phyloP scores from a whole-genome alignment of 331 rosid species.

The Arachis monticola region DNA sequence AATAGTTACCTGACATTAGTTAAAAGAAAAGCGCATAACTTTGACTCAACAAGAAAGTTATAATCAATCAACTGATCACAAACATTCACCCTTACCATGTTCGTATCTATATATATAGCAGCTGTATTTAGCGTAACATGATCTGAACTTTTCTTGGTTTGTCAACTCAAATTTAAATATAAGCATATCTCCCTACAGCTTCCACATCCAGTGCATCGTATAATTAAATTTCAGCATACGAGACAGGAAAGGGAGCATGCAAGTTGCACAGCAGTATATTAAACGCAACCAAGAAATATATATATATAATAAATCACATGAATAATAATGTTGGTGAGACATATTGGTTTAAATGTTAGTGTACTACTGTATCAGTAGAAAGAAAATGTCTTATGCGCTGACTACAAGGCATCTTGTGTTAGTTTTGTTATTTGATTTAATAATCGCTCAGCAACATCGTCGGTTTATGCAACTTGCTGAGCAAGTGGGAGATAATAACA shows the following conservation, averaged over 20 bases:
- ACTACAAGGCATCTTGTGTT: too few relatives aligned
- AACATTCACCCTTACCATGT: too few relatives aligned
- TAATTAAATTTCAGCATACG: background rate
- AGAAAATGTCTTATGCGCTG: too few relatives aligned
- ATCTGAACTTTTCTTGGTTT: constrained; percentile 24
- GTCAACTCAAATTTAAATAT: constrained; percentile 17
- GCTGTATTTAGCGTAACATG: constrained; percentile 42
- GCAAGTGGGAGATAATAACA: constrained; percentile 52
- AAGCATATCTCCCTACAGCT: too few relatives aligned
- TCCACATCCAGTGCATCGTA: constrained; percentile 10
- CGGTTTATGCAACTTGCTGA: constrained; percentile 53
- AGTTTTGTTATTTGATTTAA: constrained; percentile 33
- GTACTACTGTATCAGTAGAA: too few relatives aligned
- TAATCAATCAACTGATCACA: too few relatives aligned
- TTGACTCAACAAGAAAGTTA: too few relatives aligned
- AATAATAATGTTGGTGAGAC: background rate
- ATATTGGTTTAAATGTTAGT: background rate
- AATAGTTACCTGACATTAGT: too few relatives aligned
- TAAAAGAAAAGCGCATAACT: too few relatives aligned
- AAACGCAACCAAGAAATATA: too few relatives aligned
- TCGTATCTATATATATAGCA: background rate
- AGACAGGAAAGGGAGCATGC: constrained; percentile 37
- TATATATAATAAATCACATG: too few relatives aligned
- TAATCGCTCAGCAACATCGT: constrained; percentile 32
- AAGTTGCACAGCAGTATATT: constrained; percentile 47